phyloP scores from a whole-genome alignment of 345 rosid species.

The Psidium guajava region DNA sequence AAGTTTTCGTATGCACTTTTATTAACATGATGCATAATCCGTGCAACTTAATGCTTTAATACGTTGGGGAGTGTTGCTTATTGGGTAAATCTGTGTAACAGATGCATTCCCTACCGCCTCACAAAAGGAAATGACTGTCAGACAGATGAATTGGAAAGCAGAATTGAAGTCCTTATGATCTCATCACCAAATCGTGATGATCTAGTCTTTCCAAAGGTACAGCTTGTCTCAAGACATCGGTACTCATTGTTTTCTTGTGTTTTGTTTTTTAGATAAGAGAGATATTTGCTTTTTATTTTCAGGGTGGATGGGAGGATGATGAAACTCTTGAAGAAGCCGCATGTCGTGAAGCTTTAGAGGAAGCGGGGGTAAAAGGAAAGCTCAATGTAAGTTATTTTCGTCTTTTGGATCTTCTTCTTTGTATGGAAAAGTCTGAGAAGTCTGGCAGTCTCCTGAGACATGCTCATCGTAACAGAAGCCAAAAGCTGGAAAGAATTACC shows the following conservation, averaged over 20 bases:
- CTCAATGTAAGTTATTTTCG: constrained; percentile 28
- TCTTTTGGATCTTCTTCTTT: not conserved
- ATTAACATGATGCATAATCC: not conserved
- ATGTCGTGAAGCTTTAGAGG: constrained; percentile 84
- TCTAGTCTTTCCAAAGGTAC: constrained; percentile 85
- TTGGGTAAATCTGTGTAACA: not conserved
- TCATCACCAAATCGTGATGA: constrained; percentile 79
- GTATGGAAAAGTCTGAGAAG: not conserved
- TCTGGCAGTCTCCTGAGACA: not conserved
- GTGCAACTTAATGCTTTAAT: not conserved
- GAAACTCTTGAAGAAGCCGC: constrained; percentile 86
- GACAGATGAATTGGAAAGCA: constrained; percentile 20
- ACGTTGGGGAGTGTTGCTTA: not conserved
- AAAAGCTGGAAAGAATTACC: not conserved
- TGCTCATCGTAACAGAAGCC: not conserved
- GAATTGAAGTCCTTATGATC: constrained; percentile 64
- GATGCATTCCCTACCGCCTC: constrained; percentile 75
- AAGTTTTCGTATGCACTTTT: not conserved
- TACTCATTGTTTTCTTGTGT: not conserved
- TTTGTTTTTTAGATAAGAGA: not conserved
- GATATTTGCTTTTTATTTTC: not conserved
- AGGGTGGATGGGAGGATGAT: constrained; percentile 99
- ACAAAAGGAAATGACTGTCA: constrained; percentile 21
- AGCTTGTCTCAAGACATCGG: not conserved
- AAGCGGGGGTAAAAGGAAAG: constrained; percentile 84